Base-by-base conservation (phyloP, 2,329 filamentous ascomycete genomes). In the Xylariaceae sp. region DNA sequence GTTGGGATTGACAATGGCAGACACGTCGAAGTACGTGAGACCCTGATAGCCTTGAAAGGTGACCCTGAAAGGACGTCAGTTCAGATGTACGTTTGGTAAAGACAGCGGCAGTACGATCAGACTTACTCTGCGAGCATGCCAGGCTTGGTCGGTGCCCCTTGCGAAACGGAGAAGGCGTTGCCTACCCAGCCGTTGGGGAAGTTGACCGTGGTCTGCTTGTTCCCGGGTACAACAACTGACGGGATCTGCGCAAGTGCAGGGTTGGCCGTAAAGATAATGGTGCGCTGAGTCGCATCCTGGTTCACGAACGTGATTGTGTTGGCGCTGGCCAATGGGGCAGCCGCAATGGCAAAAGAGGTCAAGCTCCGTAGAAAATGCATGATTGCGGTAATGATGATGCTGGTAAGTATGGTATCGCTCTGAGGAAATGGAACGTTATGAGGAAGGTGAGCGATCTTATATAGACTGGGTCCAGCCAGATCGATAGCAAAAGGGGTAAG, bases 231-330 rank as follows among this genome's bases (percentile, higher is more conserved):
- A 11, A 70, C 68, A 63, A 82, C 70, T 13, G 75, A 60, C 15
- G 70, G 64, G 50, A 82, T 67, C 2, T 68, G 39, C n/a, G 65
- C 47, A 18, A 67, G 67, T 55, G 76, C 77, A 0, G 70, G 67
- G 68, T 72, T 79, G 66, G 75, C 66, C 35, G 79, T 82, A 73
- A 83, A 82, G 73, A 77, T 66, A 71, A 85, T 67, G 52, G 76
- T 79, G 71, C 82, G 79, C 60, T 73, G 70, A 39, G 73, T 74
- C 60, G 72, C 66, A 70, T 87, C 85, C 54, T 84, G 80, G 66
- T 82, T 85, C 73, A 79, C 67, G 75, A 87, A 86, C 65, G 80
- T 83, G 67, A 87, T 73, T 42, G 73, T 73, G 72, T 79, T 80
- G 69, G 79, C 81, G 57, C 53, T 58, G 23, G 56, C 64, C 45